A percentile compares a stretch with the other conserved stretches of the same genome.
Evolutionary conservation across 805 yeast species (phyloP).

Genomic region (Candida multigemmis): DNA sequence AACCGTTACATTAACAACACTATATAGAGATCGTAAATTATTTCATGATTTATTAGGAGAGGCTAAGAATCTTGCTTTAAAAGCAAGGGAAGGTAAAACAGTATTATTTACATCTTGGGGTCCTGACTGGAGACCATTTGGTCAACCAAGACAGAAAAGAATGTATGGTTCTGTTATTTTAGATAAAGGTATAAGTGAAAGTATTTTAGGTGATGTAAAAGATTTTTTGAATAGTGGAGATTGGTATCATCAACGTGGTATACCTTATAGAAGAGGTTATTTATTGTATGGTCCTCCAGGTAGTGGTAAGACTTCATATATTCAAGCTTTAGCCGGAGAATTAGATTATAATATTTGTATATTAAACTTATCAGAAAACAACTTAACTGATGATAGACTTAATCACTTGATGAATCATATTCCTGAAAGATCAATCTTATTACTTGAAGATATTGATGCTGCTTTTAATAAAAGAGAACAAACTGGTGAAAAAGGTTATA

Average conservation of each 20-base stretch:
- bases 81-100: slow-evolving; percentile 84
- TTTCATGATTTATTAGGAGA: slow-evolving; percentile 68
- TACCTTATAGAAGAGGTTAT: slow-evolving; percentile 94
- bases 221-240: slow-evolving; percentile 74
- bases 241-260: slow-evolving; percentile 96
- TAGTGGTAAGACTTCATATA: slow-evolving; percentile 90
- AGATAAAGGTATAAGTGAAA: slow-evolving; percentile 64
- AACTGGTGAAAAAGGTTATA: slow-evolving; percentile 65
- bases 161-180: slow-evolving; percentile 77
- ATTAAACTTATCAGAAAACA: slow-evolving; percentile 80
- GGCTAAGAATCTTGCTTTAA: slow-evolving; percentile 77
- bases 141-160: slow-evolving; percentile 87
- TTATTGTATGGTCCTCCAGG: slow-evolving; percentile 96
- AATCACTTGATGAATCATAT: slow-evolving; percentile 95
- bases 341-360: slow-evolving; percentile 93
- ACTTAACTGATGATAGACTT: slow-evolving; percentile 87
- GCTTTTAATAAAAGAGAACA: slow-evolving; percentile 84
- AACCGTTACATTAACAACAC: slow-evolving; percentile 87
- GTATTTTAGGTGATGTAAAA: slow-evolving; percentile 58
- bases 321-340: slow-evolving; percentile 95
- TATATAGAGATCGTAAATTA: slow-evolving; percentile 69
- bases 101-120: slow-evolving; percentile 94
- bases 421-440: slow-evolving; percentile 77
- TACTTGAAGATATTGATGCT: slow-evolving; percentile 92
- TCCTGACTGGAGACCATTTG: slow-evolving; percentile 98